Conservation (phyloP, 2,329 filamentous ascomycete genomes). For the Pseudogymnoascus sp. region DNA sequence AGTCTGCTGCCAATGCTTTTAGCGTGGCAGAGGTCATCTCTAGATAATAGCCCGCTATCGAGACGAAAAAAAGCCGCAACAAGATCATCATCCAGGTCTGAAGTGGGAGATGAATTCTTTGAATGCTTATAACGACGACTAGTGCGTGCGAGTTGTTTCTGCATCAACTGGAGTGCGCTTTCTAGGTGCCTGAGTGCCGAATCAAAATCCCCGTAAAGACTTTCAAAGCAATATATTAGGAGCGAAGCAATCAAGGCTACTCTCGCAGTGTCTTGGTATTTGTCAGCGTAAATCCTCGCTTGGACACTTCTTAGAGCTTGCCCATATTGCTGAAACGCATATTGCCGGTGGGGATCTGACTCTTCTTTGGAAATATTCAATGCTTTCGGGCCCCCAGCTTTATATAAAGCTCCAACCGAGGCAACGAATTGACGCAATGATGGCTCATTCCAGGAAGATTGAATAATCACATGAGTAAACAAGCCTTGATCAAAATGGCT, state of each 20-base stretch:
- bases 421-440: slow-evolving; percentile 14
- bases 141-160: neutral
- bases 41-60: slow-evolving; percentile 9
- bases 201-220: slow-evolving; percentile 15
- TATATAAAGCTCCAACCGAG: slow-evolving; percentile 17
- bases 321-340: slow-evolving; percentile 17
- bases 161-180: neutral
- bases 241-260: slow-evolving; percentile 18
- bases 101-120: neutral
- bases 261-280: slow-evolving; percentile 14
- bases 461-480: slow-evolving; percentile 17
- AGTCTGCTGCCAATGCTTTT: slow-evolving; percentile 10
- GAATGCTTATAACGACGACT: neutral
- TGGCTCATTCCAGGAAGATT: slow-evolving; percentile 14
- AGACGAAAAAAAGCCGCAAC: slow-evolving; percentile 17
- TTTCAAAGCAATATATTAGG: slow-evolving; percentile 21
- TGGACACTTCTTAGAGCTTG: slow-evolving; percentile 16
- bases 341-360: slow-evolving; percentile 13
- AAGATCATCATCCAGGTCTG: slow-evolving; percentile 18
- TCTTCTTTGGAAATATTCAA: neutral
- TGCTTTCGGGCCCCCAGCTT: slow-evolving; percentile 11
- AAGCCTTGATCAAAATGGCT: slow-evolving; percentile 15
- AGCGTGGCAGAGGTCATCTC: slow-evolving; percentile 6
- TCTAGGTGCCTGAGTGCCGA: slow-evolving; percentile 9
- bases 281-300: slow-evolving; percentile 6